phyloP scores from a whole-genome alignment of 179 eudicot genomes.

The Silene vulgaris region DNA sequence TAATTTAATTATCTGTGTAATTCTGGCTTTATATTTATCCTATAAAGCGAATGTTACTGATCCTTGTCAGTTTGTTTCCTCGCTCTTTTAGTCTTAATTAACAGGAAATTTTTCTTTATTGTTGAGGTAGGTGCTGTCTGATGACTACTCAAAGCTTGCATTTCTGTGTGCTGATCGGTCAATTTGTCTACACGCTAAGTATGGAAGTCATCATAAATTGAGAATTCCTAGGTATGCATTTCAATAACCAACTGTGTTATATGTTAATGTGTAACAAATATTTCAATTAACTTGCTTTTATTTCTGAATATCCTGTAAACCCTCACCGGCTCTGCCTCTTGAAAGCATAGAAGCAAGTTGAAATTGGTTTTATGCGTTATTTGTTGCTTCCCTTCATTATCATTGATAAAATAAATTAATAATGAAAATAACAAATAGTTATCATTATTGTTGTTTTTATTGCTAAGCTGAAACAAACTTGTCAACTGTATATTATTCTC shows the following conservation, averaged over 20 bases:
- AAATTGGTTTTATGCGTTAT: neutral
- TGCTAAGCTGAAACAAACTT: neutral
- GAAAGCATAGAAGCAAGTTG: neutral
- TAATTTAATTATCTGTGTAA: neutral
- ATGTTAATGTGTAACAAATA: neutral
- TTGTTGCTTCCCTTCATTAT: neutral
- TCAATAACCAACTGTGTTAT: neutral
- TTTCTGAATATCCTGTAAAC: neutral
- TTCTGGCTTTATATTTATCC: neutral
- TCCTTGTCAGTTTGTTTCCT: neutral
- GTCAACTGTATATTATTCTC: neutral
- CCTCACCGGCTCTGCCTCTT: neutral
- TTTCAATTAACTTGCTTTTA: neutral
- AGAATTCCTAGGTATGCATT: conserved; percentile 69
- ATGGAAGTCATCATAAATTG: conserved; percentile 82
- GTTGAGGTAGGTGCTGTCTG: conserved; percentile 53
- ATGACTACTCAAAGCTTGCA: conserved; percentile 93
- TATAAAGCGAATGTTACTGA: neutral
- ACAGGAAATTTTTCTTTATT: conserved; percentile 16
- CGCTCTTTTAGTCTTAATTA: neutral
- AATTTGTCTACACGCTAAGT: conserved; percentile 74
- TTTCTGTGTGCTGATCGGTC: conserved; percentile 93
- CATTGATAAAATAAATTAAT: neutral
- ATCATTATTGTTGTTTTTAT: neutral
- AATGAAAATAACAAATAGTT: neutral